These are phyloP conservation scores for Gymnopus androsaceus DNA, from an alignment of 1,284 basidiomycete genomes.

Conservation along the genomic window DNA sequence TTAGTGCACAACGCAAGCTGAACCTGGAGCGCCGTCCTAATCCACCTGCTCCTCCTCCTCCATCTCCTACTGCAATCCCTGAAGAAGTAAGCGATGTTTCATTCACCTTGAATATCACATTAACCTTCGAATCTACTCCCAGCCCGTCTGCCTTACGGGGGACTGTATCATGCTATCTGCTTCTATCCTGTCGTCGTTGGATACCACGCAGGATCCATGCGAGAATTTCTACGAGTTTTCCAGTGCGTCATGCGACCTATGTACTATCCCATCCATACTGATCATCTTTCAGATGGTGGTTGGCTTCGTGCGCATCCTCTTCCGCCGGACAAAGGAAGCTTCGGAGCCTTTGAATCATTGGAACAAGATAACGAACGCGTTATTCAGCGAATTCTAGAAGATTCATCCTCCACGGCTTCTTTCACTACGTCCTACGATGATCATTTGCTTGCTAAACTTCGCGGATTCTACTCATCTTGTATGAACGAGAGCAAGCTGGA, in stretches of 20 bases:
- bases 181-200: constrained; percentile 79
- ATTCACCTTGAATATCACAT: background rate
- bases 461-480: constrained; percentile 82
- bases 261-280: constrained; percentile 11
- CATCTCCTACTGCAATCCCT: constrained; percentile 50
- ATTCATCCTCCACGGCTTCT: constrained; percentile 28
- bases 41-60: constrained; percentile 39
- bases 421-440: constrained; percentile 53
- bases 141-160: constrained; percentile 64
- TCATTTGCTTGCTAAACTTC: constrained; percentile 77
- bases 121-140: background rate
- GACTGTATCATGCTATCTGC: constrained; percentile 69
- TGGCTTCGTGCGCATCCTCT: constrained; percentile 83
- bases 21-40: constrained; percentile 48
- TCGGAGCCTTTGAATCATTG: constrained; percentile 63
- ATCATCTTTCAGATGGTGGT: constrained; percentile 60
- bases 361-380: constrained; percentile 66
- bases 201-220: constrained; percentile 87
- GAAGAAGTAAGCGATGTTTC: constrained; percentile 39
- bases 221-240: constrained; percentile 94
- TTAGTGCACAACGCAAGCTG: constrained; percentile 80
- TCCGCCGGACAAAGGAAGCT: constrained; percentile 79
- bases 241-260: constrained; percentile 54
- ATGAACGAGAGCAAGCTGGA: constrained; percentile 73
- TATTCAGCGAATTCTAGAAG: constrained; percentile 61